Evolutionary conservation across 1,284 basidiomycete genomes (phyloP).

Genomic region (Microstroma glucosiphilum): DNA sequence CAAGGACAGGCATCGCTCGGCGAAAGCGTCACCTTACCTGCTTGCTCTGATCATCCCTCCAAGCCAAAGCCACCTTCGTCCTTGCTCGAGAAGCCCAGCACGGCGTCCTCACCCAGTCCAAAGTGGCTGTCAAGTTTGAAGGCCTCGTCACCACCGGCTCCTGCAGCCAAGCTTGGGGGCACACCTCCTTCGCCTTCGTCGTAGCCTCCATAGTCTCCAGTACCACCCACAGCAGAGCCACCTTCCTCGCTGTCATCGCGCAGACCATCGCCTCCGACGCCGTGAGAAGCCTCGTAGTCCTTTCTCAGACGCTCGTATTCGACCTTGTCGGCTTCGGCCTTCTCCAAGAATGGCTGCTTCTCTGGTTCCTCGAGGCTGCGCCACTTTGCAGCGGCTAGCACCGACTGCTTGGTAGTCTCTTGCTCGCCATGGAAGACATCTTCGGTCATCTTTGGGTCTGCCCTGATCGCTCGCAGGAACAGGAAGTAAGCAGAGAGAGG

Average conservation of each 20-base stretch:
- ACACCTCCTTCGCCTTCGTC: not conserved
- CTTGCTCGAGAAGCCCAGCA: slow-evolving; percentile 5
- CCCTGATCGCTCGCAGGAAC: slow-evolving; percentile 65
- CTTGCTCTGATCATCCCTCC: not conserved
- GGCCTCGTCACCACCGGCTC: not conserved
- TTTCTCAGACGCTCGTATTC: slow-evolving; percentile 39
- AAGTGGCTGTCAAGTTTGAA: slow-evolving; percentile 6
- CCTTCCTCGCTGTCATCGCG: slow-evolving; percentile 7
- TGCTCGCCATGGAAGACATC: slow-evolving; percentile 86
- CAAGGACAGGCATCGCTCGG: too few species aligned
- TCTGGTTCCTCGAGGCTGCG: slow-evolving; percentile 82
- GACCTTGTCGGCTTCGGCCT: slow-evolving; percentile 42
- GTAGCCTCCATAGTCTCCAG: not conserved
- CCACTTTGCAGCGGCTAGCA: slow-evolving; percentile 86
- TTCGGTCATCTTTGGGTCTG: slow-evolving; percentile 47
- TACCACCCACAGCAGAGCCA: not conserved
- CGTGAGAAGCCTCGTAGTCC: slow-evolving; percentile 33
- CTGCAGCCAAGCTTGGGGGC: slow-evolving; percentile 4
- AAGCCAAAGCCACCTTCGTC: slow-evolving; percentile 6
- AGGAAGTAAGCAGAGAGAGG: slow-evolving; percentile 90
- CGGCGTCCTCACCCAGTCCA: not conserved
- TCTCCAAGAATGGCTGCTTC: slow-evolving; percentile 54
- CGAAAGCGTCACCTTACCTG: not conserved
- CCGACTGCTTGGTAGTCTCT: slow-evolving; percentile 90
- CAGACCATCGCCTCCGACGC: slow-evolving; percentile 7